phyloP scores from a whole-genome alignment of 2,329 filamentous ascomycete species.

The Diplodia corticola region DNA sequence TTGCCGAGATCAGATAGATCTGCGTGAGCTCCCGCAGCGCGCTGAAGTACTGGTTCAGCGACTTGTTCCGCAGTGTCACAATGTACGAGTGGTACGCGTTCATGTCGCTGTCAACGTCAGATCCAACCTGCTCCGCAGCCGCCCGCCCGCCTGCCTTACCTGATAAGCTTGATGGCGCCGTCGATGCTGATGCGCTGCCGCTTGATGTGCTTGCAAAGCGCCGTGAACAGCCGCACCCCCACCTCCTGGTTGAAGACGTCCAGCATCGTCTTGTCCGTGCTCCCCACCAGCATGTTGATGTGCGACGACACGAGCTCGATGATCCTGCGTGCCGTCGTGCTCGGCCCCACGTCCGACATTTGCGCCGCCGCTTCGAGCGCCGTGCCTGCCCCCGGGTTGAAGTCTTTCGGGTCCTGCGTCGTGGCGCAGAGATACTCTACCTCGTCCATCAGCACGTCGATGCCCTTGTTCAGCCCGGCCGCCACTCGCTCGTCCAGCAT shows the following conservation, averaged over 20 bases:
- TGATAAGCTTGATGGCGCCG: constrained; percentile 87
- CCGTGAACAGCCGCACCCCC: constrained; percentile 84
- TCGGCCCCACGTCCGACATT: constrained; percentile 67
- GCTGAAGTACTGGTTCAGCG: constrained; percentile 85
- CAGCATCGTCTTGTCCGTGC: constrained; percentile 95
- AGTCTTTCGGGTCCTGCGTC: constrained; percentile 82
- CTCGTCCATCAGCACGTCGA: constrained; percentile 97
- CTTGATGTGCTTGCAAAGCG: constrained; percentile 96
- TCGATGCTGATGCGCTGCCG: constrained; percentile 88
- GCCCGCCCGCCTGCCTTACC: constrained; percentile 42
- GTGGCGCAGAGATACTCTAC: constrained; percentile 94
- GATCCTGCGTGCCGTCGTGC: constrained; percentile 73
- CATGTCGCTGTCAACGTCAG: constrained; percentile 70
- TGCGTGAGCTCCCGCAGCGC: constrained; percentile 90
- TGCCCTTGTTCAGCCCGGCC: constrained; percentile 93
- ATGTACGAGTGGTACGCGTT: constrained; percentile 90
- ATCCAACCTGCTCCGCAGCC: neutral
- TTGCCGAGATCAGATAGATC: constrained; percentile 87
- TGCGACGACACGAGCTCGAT: constrained; percentile 85
- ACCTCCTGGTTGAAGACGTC: constrained; percentile 99
- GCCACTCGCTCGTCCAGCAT: constrained; percentile 98
- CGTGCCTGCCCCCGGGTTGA: constrained; percentile 66
- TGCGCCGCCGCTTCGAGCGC: constrained; percentile 34
- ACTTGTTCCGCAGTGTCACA: constrained; percentile 74
- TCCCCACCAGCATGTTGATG: constrained; percentile 88